Evolutionary conservation across 495 filamentous ascomycete genomes (phyloP), one percentile per base, ranked within the genome.

Genomic region (Acidiella bohemica): DNA sequence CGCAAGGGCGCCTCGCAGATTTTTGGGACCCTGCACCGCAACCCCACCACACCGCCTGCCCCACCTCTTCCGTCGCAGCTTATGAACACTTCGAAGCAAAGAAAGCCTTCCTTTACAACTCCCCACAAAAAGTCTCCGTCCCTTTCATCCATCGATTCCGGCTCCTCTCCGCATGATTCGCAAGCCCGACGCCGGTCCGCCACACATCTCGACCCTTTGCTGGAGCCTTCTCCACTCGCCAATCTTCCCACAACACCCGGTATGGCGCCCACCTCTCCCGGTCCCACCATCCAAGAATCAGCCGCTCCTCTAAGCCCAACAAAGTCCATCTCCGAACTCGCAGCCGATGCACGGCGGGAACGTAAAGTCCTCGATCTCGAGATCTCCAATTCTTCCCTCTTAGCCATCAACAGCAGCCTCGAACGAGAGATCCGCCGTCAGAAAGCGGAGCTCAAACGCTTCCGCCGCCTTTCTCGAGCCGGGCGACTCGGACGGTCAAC

Each of bases 281-380:
- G 8, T 5, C 32, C 6, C 23, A 12, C 18, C 24, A 22, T 19
- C 30, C 46, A 24, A 12, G 27, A 18, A 10, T 14, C 47, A 22
- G 25, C 18, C 13, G 19, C 33, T 5, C 14, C 61, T 8, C 62
- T 66, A 23, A 78, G 70, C 47, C 72, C 73, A 3, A 66, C 66
- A 5, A 37, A 67, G 64, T 32, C 27, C 27, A 29, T 47, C 8
- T 51, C 57, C 21, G 83, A 86, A 26, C 61, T 77, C 7, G 84
- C 86, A 2, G 70, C 80, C 9, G 88, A 81, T 58, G 90, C 90
- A 5, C 75, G 90, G 12, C 76, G 82, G 5, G 90, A 95, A 59
- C 76, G 90, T 41, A 96, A 95, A 59, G 87, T 99, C 21, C 66
- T 96, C 49, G 90, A 99, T 57, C 66, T 99, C n/a, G 83, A 99